phyloP scores from a whole-genome alignment of 2,329 filamentous ascomycete species.

The Penicillium occitanis region DNA sequence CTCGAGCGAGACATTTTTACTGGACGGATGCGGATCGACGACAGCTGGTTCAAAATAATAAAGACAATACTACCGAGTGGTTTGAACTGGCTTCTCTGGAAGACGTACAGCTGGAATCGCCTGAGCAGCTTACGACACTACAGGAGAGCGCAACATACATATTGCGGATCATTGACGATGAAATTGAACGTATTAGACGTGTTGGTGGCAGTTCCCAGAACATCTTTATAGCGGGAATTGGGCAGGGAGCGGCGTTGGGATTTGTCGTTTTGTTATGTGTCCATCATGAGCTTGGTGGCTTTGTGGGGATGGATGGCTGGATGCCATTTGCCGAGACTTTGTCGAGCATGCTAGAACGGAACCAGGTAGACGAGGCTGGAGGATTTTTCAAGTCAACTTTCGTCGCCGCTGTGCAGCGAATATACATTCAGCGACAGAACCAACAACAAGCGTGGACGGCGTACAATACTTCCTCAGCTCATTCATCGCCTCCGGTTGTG shows the following conservation, averaged over 20 bases:
- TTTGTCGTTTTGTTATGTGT: conserved; percentile 22
- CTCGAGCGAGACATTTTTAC: conserved; percentile 16
- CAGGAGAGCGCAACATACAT: conserved; percentile 21
- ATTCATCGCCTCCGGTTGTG: background rate
- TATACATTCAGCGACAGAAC: conserved; percentile 5
- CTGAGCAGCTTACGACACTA: conserved; percentile 19
- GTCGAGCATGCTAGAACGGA: conserved; percentile 8
- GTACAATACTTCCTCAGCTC: background rate
- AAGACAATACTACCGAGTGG: conserved; percentile 20
- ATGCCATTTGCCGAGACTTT: conserved; percentile 21
- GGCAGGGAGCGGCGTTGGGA: conserved; percentile 22
- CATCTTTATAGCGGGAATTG: conserved; percentile 23
- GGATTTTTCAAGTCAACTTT: conserved; percentile 18
- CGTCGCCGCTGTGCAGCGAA: conserved; percentile 5
- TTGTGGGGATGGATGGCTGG: conserved; percentile 23
- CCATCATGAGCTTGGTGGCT: conserved; percentile 19
- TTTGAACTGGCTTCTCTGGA: conserved; percentile 19
- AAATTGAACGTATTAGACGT: conserved; percentile 17
- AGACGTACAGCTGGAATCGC: conserved; percentile 11
- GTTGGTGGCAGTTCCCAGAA: conserved; percentile 16
- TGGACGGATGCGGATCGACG: conserved; percentile 18
- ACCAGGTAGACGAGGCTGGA: conserved; percentile 15
- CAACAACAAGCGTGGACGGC: background rate
- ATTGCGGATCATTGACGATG: conserved; percentile 22
- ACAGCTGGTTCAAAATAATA: background rate